These are phyloP conservation scores for Hirschioporus abietinus DNA, from an alignment of 768 basidiomycete species.

Conservation along the genomic window DNA sequence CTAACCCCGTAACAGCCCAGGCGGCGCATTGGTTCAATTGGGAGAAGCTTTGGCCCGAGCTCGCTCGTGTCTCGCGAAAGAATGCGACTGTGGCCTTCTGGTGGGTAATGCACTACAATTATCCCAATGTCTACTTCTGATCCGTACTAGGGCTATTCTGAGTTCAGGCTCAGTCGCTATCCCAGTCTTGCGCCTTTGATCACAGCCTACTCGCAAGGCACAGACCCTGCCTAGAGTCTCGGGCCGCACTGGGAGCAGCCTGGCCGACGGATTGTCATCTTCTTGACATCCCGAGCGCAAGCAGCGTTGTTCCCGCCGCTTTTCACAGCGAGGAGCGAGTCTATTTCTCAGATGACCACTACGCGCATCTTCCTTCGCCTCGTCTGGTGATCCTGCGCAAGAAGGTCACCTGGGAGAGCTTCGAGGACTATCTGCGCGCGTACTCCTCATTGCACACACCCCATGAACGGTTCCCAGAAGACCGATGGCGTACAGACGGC, in stretches of 20 bases:
- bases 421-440: slow-evolving; percentile 65
- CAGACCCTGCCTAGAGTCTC: slow-evolving; percentile 44
- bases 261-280: slow-evolving; percentile 75
- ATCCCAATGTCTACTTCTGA: not conserved
- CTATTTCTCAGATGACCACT: slow-evolving; percentile 51
- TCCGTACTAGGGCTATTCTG: slow-evolving; percentile 43
- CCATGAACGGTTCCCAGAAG: slow-evolving; percentile 56
- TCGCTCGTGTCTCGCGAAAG: slow-evolving; percentile 49
- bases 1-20: slow-evolving; percentile 43
- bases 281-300: slow-evolving; percentile 58
- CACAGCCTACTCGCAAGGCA: slow-evolving; percentile 57
- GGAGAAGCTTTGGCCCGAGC: slow-evolving; percentile 64
- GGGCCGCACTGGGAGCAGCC: slow-evolving; percentile 80
- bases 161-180: slow-evolving; percentile 60
- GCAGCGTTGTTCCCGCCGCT: slow-evolving; percentile 25
- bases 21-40: slow-evolving; percentile 83
- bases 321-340: slow-evolving; percentile 44
- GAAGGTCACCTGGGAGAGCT: slow-evolving; percentile 56
- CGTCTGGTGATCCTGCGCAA: slow-evolving; percentile 52
- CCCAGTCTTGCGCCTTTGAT: slow-evolving; percentile 57
- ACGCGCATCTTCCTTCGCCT: slow-evolving; percentile 31
- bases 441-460: slow-evolving; percentile 67
- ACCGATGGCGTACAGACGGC: slow-evolving; percentile 43
- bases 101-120: slow-evolving; percentile 47
- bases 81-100: slow-evolving; percentile 66